These are phyloP conservation scores for Gracilaria gracilis DNA, from an alignment of 23 red algal genomes.

Conservation along the genomic window DNA sequence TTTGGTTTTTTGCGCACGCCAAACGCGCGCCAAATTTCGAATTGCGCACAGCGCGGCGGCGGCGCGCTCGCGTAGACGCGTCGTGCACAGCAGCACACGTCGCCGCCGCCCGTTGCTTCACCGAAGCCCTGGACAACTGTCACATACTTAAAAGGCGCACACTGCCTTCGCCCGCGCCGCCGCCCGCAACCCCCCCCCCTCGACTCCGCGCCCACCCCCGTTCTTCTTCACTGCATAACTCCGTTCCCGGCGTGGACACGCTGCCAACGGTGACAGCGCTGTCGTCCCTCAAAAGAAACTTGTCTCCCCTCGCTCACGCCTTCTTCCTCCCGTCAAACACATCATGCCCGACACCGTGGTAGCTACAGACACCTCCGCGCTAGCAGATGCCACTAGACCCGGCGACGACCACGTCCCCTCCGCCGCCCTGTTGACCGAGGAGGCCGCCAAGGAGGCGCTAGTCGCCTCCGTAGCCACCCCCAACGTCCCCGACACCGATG, in stretches of 20 bases:
- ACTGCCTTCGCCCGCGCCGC: neutral
- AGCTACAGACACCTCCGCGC: slow-evolving; percentile 26
- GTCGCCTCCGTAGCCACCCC: slow-evolving; percentile 45
- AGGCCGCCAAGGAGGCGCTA: slow-evolving; percentile 34
- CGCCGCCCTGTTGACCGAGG: slow-evolving; percentile 34
- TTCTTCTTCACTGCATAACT: neutral
- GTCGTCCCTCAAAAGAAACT: slow-evolving; percentile 18
- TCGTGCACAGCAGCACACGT: slow-evolving; percentile 19
- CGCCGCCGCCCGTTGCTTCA: neutral
- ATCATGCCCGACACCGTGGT: slow-evolving; percentile 42
- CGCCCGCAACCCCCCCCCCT: neutral
- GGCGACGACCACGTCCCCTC: slow-evolving; percentile 36
- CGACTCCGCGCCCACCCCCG: neutral
- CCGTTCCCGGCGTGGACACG: slow-evolving; percentile 19
- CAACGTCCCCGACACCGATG: slow-evolving; percentile 27
- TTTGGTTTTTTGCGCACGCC: neutral
- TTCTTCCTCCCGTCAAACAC: neutral
- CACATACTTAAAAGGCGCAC: slow-evolving; percentile 13
- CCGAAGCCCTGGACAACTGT: slow-evolving; percentile 29
- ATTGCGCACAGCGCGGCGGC: slow-evolving; percentile 5
- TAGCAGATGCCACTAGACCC: slow-evolving; percentile 10
- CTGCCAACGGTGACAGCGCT: slow-evolving; percentile 45
- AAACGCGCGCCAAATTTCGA: neutral
- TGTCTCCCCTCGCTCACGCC: neutral
- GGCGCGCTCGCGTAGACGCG: neutral